A percentile compares a stretch with the other conserved stretches of the same genome.
These are phyloP conservation scores for Articulospora tetracladia DNA, from an alignment of 495 filamentous ascomycete species.

Conservation along the genomic window DNA sequence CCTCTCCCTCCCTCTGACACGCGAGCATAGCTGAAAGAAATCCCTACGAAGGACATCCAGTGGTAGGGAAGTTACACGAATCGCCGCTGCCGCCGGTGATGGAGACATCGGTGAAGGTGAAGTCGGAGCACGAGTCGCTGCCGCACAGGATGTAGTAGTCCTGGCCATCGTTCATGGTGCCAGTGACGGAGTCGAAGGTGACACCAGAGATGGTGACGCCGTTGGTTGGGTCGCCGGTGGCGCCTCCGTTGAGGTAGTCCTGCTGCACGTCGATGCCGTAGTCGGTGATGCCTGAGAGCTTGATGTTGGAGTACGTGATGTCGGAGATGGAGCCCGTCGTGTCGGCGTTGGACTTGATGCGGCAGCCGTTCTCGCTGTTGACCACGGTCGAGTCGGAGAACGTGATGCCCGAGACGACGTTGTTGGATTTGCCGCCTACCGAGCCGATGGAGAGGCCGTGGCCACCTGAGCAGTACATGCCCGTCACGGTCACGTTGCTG, in stretches of 20 bases:
- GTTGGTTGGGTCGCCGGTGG: slow-evolving; percentile 39
- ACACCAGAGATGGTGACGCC: slow-evolving; percentile 39
- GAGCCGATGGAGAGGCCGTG: slow-evolving; percentile 66
- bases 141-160: slow-evolving; percentile 50
- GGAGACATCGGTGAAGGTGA: slow-evolving; percentile 35
- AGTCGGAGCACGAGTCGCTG: slow-evolving; percentile 37
- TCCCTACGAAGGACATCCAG: slow-evolving; percentile 18
- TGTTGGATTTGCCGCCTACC: slow-evolving; percentile 59
- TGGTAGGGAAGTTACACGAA: slow-evolving; percentile 36
- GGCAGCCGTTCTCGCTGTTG: slow-evolving; percentile 50
- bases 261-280: slow-evolving; percentile 56
- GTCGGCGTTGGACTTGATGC: slow-evolving; percentile 59
- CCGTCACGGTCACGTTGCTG: slow-evolving; percentile 52
- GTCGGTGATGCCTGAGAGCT: slow-evolving; percentile 49
- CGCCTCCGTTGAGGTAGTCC: slow-evolving; percentile 43
- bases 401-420: slow-evolving; percentile 52
- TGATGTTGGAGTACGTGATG: slow-evolving; percentile 56
- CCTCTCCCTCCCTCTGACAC: no score
- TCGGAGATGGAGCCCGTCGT: slow-evolving; percentile 51
- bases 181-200: slow-evolving; percentile 37
- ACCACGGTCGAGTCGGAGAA: slow-evolving; percentile 46
- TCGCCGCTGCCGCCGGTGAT: slow-evolving; percentile 37
- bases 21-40: background rate
- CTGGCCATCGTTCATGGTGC: slow-evolving; percentile 29
- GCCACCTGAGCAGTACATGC: slow-evolving; percentile 49